Percentiles rank a stretch among this genome's conserved stretches.
phyloP scores from a whole-genome alignment of 768 basidiomycete genomes.

The Tylopilus balloui region DNA sequence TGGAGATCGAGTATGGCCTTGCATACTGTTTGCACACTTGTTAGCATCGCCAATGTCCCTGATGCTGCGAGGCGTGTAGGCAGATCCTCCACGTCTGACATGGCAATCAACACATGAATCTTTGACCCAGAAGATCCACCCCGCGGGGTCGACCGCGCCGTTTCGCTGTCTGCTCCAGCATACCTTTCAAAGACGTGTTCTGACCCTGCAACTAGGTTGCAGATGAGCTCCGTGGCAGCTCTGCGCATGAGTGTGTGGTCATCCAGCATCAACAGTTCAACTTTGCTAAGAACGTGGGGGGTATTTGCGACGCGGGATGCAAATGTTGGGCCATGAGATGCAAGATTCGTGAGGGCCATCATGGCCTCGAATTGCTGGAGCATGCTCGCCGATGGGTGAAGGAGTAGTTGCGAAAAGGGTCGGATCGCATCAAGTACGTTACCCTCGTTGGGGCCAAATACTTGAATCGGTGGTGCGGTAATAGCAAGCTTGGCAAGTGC shows the following conservation, averaged over 20 bases:
- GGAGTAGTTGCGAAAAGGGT: conserved; percentile 71
- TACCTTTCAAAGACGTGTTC: conserved; percentile 75
- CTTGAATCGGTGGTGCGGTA: conserved; percentile 83
- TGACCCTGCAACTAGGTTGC: conserved; percentile 81
- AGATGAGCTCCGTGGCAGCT: conserved; percentile 86
- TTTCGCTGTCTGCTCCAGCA: conserved; percentile 38
- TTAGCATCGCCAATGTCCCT: conserved; percentile 82
- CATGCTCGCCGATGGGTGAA: conserved; percentile 60
- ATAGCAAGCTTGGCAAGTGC: conserved; percentile 91
- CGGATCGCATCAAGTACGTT: conserved; percentile 79
- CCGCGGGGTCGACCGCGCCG: conserved; percentile 41
- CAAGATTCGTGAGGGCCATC: conserved; percentile 95
- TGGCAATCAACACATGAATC: conserved; percentile 76
- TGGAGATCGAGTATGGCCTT: conserved; percentile 59
- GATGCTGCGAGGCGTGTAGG: conserved; percentile 86
- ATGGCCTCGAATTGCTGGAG: conserved; percentile 88
- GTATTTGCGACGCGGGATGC: conserved; percentile 63
- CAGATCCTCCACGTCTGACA: conserved; percentile 83
- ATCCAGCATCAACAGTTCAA: conserved; percentile 74
- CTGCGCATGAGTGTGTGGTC: conserved; percentile 79
- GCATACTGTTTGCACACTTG: conserved; percentile 58
- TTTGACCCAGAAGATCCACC: conserved; percentile 44
- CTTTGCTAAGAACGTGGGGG: conserved; percentile 55
- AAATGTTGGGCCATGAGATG: conserved; percentile 66
- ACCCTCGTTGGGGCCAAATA: conserved; percentile 82